These are phyloP conservation scores for Rhodotorula taiwanensis DNA, from an alignment of 768 basidiomycete species.

Conservation along the genomic window DNA sequence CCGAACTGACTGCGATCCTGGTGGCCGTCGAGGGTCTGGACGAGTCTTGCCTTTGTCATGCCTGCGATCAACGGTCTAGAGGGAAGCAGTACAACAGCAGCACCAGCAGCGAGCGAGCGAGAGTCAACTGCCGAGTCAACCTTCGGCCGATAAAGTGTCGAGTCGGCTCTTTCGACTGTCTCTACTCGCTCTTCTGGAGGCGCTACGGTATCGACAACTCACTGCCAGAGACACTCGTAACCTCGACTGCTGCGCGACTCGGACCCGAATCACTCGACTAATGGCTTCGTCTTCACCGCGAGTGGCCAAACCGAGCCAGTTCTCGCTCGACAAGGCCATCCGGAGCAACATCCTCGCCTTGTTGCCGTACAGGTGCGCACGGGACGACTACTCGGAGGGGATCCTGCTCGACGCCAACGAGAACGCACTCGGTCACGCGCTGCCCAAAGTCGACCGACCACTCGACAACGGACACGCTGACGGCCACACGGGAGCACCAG, in stretches of 20 bases:
- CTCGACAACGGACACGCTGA: background rate
- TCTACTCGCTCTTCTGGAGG: too few species aligned
- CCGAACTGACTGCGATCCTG: constrained; percentile 24
- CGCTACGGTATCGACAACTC: too few species aligned
- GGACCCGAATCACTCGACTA: too few species aligned
- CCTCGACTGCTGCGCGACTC: too few species aligned
- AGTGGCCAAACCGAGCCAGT: constrained; percentile 62
- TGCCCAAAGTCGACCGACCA: constrained; percentile 46
- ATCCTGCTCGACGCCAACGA: constrained; percentile 97
- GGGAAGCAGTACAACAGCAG: too few species aligned
- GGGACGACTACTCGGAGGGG: constrained; percentile 69
- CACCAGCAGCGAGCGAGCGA: too few species aligned
- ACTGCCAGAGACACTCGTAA: too few species aligned
- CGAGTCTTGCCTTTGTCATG: background rate
- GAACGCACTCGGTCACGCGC: constrained; percentile 83
- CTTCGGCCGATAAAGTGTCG: too few species aligned
- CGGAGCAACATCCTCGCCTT: constrained; percentile 89
- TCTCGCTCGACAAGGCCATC: constrained; percentile 72
- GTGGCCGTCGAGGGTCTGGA: constrained; percentile 23
- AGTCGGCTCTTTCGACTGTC: too few species aligned
- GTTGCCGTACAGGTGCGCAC: constrained; percentile 87
- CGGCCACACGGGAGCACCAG: background rate
- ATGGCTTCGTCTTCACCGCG: background rate
- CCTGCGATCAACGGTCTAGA: background rate
- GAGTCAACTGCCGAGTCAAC: too few species aligned